Percentiles rank a stretch among this genome's conserved stretches.
phyloP scores from a whole-genome alignment of 2,329 filamentous ascomycete species.

The Aspergillus proliferans region DNA sequence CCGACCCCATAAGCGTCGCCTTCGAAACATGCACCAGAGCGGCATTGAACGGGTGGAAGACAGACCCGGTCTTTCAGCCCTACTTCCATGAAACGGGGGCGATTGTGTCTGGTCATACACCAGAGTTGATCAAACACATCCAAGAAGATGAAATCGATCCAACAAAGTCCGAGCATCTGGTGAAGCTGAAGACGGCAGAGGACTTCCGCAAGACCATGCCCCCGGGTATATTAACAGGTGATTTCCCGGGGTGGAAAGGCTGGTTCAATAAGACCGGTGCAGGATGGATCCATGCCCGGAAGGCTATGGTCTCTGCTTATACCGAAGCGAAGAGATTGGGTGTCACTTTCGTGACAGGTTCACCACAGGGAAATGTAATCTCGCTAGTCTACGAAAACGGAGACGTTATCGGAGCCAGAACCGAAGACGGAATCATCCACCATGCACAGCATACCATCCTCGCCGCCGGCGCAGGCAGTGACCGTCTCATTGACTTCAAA shows the following conservation, averaged over 20 bases:
- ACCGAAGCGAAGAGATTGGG: constrained; percentile 43
- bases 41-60: constrained; percentile 36
- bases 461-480: constrained; percentile 45
- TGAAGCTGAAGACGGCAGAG: constrained; percentile 35
- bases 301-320: constrained; percentile 43
- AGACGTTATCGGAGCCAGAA: constrained; percentile 40
- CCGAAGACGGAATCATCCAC: constrained; percentile 37
- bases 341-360: constrained; percentile 42
- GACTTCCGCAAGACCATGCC: constrained; percentile 50
- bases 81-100: constrained; percentile 44
- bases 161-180: constrained; percentile 22
- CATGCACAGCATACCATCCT: constrained; percentile 43
- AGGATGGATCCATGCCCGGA: constrained; percentile 51
- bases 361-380: constrained; percentile 32
- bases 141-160: constrained; percentile 29
- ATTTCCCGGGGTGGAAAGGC: constrained; percentile 47
- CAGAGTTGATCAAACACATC: constrained; percentile 33
- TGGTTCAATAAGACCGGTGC: constrained; percentile 37
- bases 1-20: constrained; percentile 14
- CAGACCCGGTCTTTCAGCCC: constrained; percentile 40
- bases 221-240: constrained; percentile 44
- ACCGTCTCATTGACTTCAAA: constrained; percentile 45
- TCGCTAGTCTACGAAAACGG: constrained; percentile 33
- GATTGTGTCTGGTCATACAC: constrained; percentile 36
- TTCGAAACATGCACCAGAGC: constrained; percentile 20